Percentiles rank a stretch among this genome's conserved stretches.
Conservation (phyloP, 441 rosid genomes). For the Adansonia rubrostipa region DNA sequence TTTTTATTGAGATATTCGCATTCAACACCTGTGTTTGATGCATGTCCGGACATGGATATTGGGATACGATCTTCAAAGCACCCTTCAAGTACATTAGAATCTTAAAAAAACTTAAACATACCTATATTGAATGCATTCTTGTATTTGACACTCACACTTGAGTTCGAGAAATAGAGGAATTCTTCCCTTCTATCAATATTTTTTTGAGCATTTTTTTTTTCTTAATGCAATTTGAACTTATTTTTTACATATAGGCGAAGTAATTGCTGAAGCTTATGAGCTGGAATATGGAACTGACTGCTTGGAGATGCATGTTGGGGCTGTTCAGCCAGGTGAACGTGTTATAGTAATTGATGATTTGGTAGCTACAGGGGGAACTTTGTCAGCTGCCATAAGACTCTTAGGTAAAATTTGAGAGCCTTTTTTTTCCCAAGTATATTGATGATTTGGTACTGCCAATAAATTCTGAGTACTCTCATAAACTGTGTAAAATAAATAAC, state of each 20-base stretch:
- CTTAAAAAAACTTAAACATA: no score
- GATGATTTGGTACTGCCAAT: not conserved
- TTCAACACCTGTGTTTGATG: no score
- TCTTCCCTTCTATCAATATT: not conserved
- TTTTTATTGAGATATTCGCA: no score
- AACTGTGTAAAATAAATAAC: not conserved
- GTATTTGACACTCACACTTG: no score
- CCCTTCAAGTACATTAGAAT: no score
- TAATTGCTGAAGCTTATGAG: slow-evolving; percentile 73
- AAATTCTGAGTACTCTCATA: not conserved
- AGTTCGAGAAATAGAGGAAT: no score
- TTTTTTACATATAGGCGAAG: slow-evolving; percentile 56
- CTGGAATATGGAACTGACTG: slow-evolving; percentile 93
- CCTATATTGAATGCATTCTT: no score
- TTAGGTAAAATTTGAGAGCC: slow-evolving; percentile 45
- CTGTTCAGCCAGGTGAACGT: slow-evolving; percentile 77
- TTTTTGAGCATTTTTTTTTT: not conserved
- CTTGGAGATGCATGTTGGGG: slow-evolving; percentile 86
- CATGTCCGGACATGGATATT: no score
- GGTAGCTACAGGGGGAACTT: slow-evolving; percentile 94
- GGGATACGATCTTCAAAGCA: no score
- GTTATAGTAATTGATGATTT: slow-evolving; percentile 83
- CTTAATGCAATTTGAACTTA: not conserved
- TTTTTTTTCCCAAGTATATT: not conserved
- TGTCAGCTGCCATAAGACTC: slow-evolving; percentile 87